Percentiles rank a stretch among this genome's conserved stretches.
Evolutionary conservation across 2,329 filamentous ascomycete species (phyloP).

Genomic region (Pezicula neosporulosa): DNA sequence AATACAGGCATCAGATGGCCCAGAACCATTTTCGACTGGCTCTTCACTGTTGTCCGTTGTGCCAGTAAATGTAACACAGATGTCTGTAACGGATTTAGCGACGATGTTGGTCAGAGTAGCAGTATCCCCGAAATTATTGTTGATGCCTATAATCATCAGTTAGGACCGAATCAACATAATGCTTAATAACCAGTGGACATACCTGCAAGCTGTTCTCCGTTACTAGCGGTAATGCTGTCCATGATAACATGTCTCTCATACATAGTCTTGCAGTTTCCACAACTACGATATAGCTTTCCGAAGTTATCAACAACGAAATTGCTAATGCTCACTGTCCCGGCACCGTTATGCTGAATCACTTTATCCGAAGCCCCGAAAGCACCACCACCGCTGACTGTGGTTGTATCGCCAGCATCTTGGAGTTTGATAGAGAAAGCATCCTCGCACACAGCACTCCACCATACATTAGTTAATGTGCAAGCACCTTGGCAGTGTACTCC

Average conservation of each 20-base stretch:
- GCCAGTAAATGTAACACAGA: constrained; percentile 29
- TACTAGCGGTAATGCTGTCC: constrained; percentile 36
- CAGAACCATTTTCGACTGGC: constrained; percentile 34
- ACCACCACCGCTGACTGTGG: constrained; percentile 39
- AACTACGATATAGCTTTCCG: constrained; percentile 47
- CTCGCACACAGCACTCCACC: constrained; percentile 22
- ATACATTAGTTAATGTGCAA: constrained; percentile 24
- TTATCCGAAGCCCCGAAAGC: constrained; percentile 39
- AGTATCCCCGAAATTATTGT: constrained; percentile 47
- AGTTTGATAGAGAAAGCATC: constrained; percentile 22
- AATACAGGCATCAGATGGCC: constrained; percentile 32
- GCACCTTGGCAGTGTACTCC: constrained; percentile 22
- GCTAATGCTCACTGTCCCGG: constrained; percentile 28
- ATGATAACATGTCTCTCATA: constrained; percentile 30
- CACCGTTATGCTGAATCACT: constrained; percentile 36
- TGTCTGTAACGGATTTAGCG: constrained; percentile 18
- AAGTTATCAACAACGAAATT: constrained; percentile 39
- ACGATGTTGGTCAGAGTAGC: constrained; percentile 37
- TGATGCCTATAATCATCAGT: constrained; percentile 42
- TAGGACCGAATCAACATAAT: not conserved
- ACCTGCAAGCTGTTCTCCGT: constrained; percentile 28
- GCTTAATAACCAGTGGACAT: not conserved
- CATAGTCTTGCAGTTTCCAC: constrained; percentile 42
- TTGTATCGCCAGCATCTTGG: constrained; percentile 30
- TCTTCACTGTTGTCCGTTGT: constrained; percentile 31